Evolutionary conservation across 2,329 filamentous ascomycete species (phyloP).

Genomic region (Coniochaeta ligniaria): DNA sequence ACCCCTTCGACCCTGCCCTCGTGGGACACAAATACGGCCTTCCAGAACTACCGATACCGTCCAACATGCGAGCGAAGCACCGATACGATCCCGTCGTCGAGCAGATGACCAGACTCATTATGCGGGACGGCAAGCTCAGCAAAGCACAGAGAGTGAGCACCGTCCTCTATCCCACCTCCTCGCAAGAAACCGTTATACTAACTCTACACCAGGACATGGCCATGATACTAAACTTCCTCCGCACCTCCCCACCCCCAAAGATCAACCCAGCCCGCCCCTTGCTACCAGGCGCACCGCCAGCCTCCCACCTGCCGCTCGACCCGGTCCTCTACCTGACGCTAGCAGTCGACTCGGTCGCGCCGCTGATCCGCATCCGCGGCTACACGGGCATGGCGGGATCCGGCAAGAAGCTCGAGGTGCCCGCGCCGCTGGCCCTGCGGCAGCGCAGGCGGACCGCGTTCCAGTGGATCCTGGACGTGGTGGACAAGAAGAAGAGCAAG

Average conservation of each 20-base stretch:
- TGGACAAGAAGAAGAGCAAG: constrained; percentile 66
- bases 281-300: constrained; percentile 68
- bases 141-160: constrained; percentile 74
- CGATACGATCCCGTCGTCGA: constrained; percentile 80
- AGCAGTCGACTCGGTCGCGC: constrained; percentile 87
- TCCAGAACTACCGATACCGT: constrained; percentile 59
- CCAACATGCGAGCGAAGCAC: constrained; percentile 59
- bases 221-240: constrained; percentile 73
- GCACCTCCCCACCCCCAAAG: constrained; percentile 73
- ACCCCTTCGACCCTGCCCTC: constrained; percentile 18
- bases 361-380: constrained; percentile 71
- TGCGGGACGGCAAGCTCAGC: constrained; percentile 85
- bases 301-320: constrained; percentile 76
- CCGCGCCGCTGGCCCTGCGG: constrained; percentile 65
- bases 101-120: constrained; percentile 85
- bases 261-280: constrained; percentile 65
- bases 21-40: constrained; percentile 72
- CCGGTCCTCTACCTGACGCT: constrained; percentile 84
- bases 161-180: background rate
- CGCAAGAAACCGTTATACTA: constrained; percentile 1
- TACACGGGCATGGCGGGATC: constrained; percentile 78
- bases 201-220: constrained; percentile 64
- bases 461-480: constrained; percentile 82
- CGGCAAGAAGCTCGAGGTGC: constrained; percentile 76
- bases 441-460: constrained; percentile 75